These are phyloP conservation scores for Hypoxylon intermedium DNA, from an alignment of 495 filamentous ascomycete species.

Conservation along the genomic window DNA sequence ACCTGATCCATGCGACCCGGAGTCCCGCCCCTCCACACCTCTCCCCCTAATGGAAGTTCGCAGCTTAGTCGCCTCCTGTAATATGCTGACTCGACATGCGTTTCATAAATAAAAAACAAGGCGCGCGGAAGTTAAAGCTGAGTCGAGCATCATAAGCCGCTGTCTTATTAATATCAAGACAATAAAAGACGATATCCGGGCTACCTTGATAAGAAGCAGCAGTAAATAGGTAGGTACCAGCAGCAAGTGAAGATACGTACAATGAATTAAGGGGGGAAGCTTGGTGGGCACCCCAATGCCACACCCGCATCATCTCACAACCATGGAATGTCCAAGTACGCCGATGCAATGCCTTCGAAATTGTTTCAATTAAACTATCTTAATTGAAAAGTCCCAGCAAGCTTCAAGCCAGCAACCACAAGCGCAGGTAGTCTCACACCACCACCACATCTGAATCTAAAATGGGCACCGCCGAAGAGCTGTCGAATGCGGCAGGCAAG, in stretches of 20 bases:
- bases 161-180: too few species aligned
- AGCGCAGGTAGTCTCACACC: conserved; percentile 24
- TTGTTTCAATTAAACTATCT: conserved; percentile 33
- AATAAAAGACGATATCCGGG: too few species aligned
- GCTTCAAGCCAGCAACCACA: conserved; percentile 35
- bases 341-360: conserved; percentile 3
- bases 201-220: too few species aligned
- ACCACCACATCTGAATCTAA: conserved; percentile 22
- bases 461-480: conserved; percentile 9
- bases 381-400: conserved; percentile 27
- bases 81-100: conserved; percentile 1
- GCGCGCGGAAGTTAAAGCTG: conserved; percentile 2
- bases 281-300: too few species aligned
- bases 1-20: not conserved
- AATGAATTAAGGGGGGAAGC: too few species aligned
- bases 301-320: too few species aligned
- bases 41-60: not conserved
- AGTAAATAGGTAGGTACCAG: too few species aligned
- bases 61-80: not conserved
- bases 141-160: too few species aligned
- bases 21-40: not conserved
- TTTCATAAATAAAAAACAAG: conserved; percentile 6
- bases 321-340: too few species aligned
- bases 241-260: too few species aligned
- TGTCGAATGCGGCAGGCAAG: conserved; percentile 1